Evolutionary conservation across 805 yeast genomes (phyloP).

Genomic region (Wickerhamomyces xylosicus): DNA sequence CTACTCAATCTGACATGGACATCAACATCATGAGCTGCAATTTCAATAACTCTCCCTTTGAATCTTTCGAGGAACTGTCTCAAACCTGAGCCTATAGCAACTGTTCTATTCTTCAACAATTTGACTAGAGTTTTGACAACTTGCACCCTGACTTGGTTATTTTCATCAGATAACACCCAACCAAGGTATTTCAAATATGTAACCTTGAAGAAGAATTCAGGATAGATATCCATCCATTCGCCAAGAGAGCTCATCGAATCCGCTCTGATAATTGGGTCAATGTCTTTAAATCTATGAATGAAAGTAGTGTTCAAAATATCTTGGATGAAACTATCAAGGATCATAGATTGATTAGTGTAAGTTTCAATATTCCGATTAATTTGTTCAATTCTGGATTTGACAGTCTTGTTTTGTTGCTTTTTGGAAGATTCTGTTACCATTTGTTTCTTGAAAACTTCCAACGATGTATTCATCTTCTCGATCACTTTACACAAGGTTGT

Average conservation of each 20-base stretch:
- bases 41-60: conserved; percentile 53
- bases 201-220: conserved; percentile 62
- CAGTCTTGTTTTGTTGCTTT: conserved; percentile 25
- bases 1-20: conserved; percentile 41
- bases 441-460: conserved; percentile 28
- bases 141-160: conserved; percentile 50
- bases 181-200: conserved; percentile 70
- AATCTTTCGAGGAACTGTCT: conserved; percentile 74
- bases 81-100: conserved; percentile 42
- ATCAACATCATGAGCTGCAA: conserved; percentile 48
- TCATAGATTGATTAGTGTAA: conserved; percentile 38
- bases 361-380: conserved; percentile 32
- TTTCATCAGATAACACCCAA: conserved; percentile 73
- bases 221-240: conserved; percentile 61
- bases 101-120: conserved; percentile 32
- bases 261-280: conserved; percentile 59
- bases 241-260: conserved; percentile 58
- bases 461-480: conserved; percentile 23
- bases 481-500: conserved; percentile 45
- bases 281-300: conserved; percentile 71
- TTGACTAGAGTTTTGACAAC: conserved; percentile 46
- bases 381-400: conserved; percentile 33
- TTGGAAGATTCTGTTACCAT: conserved; percentile 22
- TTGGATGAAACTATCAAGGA: conserved; percentile 43
- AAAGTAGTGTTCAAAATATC: conserved; percentile 62